These are phyloP conservation scores for Stereocaulon alpinum DNA, from an alignment of 495 filamentous ascomycete genomes.

Conservation along the genomic window DNA sequence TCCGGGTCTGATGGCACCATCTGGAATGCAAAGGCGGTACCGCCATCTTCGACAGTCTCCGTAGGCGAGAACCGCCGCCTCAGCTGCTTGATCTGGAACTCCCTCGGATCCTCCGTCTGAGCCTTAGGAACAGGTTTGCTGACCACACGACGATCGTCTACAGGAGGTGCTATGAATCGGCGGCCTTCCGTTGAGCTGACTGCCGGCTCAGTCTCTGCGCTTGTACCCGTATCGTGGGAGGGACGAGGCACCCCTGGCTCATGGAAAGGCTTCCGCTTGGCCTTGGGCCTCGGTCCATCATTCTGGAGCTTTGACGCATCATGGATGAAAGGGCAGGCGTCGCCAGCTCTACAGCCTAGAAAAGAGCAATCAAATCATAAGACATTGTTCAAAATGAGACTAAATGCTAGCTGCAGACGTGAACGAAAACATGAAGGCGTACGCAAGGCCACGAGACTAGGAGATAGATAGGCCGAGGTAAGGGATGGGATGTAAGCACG, in stretches of 20 bases:
- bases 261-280: slow-evolving; percentile 1
- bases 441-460: not conserved
- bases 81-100: slow-evolving; percentile 69
- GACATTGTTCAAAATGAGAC: not conserved
- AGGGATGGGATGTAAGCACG: not conserved
- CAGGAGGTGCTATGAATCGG: slow-evolving; percentile 9
- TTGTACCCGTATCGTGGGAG: not conserved
- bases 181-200: slow-evolving; percentile 14
- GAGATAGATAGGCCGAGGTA: not conserved
- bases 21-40: slow-evolving; percentile 49
- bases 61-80: slow-evolving; percentile 57
- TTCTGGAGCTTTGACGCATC: slow-evolving; percentile 20
- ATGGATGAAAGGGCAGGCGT: slow-evolving; percentile 35
- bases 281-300: slow-evolving; percentile 12
- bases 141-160: slow-evolving; percentile 39
- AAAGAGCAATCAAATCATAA: not conserved
- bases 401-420: slow-evolving; percentile 6
- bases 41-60: slow-evolving; percentile 42
- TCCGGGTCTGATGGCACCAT: slow-evolving; percentile 78
- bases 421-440: not conserved
- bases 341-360: slow-evolving; percentile 34
- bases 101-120: slow-evolving; percentile 57
- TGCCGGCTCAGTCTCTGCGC: not conserved
- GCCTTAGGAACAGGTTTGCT: slow-evolving; percentile 54
- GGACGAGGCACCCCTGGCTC: slow-evolving; percentile 2